phyloP scores from a whole-genome alignment of 495 filamentous ascomycete genomes.

The Aspergillus sclerotioniger region DNA sequence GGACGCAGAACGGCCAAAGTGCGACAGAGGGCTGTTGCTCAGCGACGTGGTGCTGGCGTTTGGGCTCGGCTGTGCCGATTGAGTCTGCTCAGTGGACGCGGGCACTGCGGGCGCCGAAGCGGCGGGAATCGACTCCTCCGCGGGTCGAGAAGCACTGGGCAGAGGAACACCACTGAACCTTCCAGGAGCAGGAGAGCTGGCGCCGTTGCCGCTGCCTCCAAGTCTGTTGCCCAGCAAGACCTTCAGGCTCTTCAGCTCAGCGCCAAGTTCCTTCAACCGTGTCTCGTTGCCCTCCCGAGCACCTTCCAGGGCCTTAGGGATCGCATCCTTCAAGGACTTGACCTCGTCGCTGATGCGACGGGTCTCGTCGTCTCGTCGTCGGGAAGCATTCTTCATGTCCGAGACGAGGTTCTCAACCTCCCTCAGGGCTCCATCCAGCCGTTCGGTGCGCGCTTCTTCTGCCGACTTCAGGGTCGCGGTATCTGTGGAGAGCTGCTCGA shows the following conservation, averaged over 20 bases:
- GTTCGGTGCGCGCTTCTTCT: conserved; percentile 79
- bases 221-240: conserved; percentile 79
- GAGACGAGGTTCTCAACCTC: conserved; percentile 81
- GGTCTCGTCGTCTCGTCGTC: conserved; percentile 79
- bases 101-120: conserved; percentile 28
- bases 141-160: conserved; percentile 30
- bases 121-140: conserved; percentile 24
- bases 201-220: conserved; percentile 45
- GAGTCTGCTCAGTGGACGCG: conserved; percentile 28
- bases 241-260: conserved; percentile 90
- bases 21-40: conserved; percentile 38
- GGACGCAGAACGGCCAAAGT: conserved; percentile 57
- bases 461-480: conserved; percentile 81
- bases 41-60: conserved; percentile 26
- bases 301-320: conserved; percentile 82
- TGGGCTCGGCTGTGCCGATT: conserved; percentile 35
- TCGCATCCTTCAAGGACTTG: conserved; percentile 71
- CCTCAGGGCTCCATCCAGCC: conserved; percentile 75
- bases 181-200: conserved; percentile 35
- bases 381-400: conserved; percentile 74
- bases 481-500: conserved; percentile 89
- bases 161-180: conserved; percentile 28
- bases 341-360: conserved; percentile 85
- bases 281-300: conserved; percentile 82
- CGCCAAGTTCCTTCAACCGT: conserved; percentile 77